Base-by-base conservation (phyloP, 805 yeast genomes). In the Henningerozyma blattae region DNA sequence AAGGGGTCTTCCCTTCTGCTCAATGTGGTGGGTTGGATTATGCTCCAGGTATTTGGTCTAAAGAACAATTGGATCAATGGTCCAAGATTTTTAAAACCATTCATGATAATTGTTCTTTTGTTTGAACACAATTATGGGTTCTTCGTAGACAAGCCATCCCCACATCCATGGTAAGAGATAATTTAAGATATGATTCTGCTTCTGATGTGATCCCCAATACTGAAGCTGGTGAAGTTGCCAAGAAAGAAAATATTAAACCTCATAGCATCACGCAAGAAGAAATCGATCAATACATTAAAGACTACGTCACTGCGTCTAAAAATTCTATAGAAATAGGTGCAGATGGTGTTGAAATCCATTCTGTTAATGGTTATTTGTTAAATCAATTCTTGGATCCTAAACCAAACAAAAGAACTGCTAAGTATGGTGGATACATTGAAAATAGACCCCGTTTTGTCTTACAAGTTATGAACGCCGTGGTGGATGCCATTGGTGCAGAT, bases 281-380 rank as follows among this genome's bases (percentile, higher is more conserved):
- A 50, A 50, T 73, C 43, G 52, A 65, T 33, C n/a, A n/a, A n/a
- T n/a, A n/a, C n/a, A n/a, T n/a, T n/a, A n/a, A n/a, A n/a, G n/a
- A n/a, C n/a, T n/a, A 51, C 42, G 68, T 60, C 12, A 39, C 43
- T 3, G 70, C 73, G 29, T 73, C 78, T 15, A 53, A 52, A 42
- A 52, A 50, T 26, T 34, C 56, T 10, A 37, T 59, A 27, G 50
- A 39, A 5, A 49, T 52, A 12, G 63, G 62, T 31, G 62, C 63
- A 32, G 82, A 78, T 50, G 75, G 75, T 40, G 68, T 78, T 24
- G 83, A 79, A 54, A 56, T 79, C 31, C 85, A 77, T 50, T 62
- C 62, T 25, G 84, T 84, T 14, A 75, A 76, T 48, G 83, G 85
- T 13, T 77, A 72, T 47, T 50, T 79, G 37, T 43, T 72, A 27